Percentiles rank a stretch among this genome's conserved stretches.
phyloP scores from a whole-genome alignment of 352 stramenopile species.

The Peronospora belbahrii region DNA sequence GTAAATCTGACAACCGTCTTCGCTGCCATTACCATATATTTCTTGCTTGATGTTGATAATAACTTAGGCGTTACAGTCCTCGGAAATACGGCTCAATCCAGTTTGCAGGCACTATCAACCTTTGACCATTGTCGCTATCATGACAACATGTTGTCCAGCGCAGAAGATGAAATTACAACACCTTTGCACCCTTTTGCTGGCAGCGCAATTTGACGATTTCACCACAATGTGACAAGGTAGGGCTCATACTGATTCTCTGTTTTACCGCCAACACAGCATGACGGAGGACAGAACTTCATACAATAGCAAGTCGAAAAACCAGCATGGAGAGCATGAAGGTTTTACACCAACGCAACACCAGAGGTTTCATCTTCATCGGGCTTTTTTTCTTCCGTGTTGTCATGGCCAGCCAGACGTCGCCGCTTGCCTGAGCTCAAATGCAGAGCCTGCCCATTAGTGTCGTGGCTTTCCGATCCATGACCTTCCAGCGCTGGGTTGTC shows the following conservation, averaged over 20 bases:
- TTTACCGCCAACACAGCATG: background rate
- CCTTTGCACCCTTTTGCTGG: no score
- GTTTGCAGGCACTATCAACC: no score
- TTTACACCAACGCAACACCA: slow-evolving; percentile 19
- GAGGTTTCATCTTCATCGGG: slow-evolving; percentile 2
- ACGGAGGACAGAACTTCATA: background rate
- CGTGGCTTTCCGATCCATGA: slow-evolving; percentile 13
- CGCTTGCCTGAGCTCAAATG: slow-evolving; percentile 16
- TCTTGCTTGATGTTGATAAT: no score
- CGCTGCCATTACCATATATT: no score
- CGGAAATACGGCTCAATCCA: no score
- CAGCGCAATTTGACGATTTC: background rate
- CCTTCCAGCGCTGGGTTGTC: slow-evolving; percentile 23
- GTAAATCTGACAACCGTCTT: no score
- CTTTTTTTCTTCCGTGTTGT: slow-evolving; percentile 13
- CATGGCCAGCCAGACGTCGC: slow-evolving; percentile 11
- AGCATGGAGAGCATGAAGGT: background rate
- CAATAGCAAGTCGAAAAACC: background rate
- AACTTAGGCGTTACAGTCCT: no score
- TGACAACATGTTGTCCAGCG: no score
- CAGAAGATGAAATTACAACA: no score
- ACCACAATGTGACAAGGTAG: background rate
- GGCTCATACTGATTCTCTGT: background rate
- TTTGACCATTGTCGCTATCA: no score
- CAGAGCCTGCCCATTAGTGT: slow-evolving; percentile 11